phyloP scores from a whole-genome alignment of 1,284 basidiomycete species.

The Cystobasidium sp. region DNA sequence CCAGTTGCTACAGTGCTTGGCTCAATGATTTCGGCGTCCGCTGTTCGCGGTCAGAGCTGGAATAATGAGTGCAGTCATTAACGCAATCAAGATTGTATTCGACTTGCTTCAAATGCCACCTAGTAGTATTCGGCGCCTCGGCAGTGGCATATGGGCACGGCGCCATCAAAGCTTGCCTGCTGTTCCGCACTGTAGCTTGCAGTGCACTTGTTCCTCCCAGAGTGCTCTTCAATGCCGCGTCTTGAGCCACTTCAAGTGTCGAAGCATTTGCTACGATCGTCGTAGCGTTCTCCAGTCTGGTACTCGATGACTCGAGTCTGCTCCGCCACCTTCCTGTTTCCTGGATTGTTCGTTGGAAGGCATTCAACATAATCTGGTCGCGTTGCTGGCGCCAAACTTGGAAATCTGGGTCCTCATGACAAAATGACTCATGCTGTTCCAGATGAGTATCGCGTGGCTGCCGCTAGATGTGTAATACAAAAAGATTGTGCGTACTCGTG shows the following conservation, averaged over 20 bases:
- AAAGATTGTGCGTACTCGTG: slow-evolving; percentile 19
- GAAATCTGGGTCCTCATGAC: slow-evolving; percentile 18
- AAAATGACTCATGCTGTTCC: slow-evolving; percentile 17
- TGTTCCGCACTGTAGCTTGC: slow-evolving; percentile 9
- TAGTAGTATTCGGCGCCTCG: not conserved
- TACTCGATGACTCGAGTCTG: slow-evolving; percentile 13
- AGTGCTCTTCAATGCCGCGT: slow-evolving; percentile 13
- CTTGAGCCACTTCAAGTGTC: slow-evolving; percentile 8
- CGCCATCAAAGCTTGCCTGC: slow-evolving; percentile 1
- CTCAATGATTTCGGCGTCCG: slow-evolving; percentile 9
- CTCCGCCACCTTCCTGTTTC: slow-evolving; percentile 12
- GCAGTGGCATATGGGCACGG: slow-evolving; percentile 5
- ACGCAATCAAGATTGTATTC: slow-evolving; percentile 12
- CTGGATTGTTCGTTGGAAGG: slow-evolving; percentile 13
- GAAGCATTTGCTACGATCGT: slow-evolving; percentile 17
- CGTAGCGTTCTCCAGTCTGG: slow-evolving; percentile 12
- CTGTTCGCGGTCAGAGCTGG: slow-evolving; percentile 1
- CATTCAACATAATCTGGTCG: slow-evolving; percentile 13
- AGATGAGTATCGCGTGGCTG: slow-evolving; percentile 17
- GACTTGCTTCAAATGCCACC: slow-evolving; percentile 3
- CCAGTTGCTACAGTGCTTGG: slow-evolving; percentile 11
- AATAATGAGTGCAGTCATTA: slow-evolving; percentile 6
- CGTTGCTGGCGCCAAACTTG: slow-evolving; percentile 21
- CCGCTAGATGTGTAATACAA: slow-evolving; percentile 17
- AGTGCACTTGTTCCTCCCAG: slow-evolving; percentile 18